These are phyloP conservation scores for Fusarium drepaniforme DNA, from an alignment of 2,329 filamentous ascomycete genomes.

Conservation along the genomic window DNA sequence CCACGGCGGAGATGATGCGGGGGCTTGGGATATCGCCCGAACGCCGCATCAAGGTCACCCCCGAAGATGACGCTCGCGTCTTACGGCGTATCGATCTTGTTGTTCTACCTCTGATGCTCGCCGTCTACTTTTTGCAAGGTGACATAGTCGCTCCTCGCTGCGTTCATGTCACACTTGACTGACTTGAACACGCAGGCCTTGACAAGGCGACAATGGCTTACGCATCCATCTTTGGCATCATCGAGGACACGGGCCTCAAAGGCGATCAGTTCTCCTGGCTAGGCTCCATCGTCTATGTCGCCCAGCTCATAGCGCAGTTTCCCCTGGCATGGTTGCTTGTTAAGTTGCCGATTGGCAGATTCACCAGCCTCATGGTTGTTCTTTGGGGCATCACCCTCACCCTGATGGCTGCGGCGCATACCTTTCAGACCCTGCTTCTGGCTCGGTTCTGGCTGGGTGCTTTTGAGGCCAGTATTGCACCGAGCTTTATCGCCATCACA, in stretches of 20 bases:
- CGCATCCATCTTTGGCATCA: conserved; percentile 32
- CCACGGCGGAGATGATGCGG: conserved; percentile 16
- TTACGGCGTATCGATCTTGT: conserved; percentile 30
- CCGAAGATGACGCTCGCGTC: conserved; percentile 37
- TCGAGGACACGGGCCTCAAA: conserved; percentile 28
- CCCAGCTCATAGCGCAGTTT: conserved; percentile 66
- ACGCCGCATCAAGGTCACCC: conserved; percentile 31
- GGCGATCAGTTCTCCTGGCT: conserved; percentile 61
- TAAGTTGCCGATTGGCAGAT: conserved; percentile 63
- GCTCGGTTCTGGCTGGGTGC: conserved; percentile 57
- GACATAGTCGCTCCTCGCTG: neutral
- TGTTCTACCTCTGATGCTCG: conserved; percentile 37
- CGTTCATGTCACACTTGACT: accelerated
- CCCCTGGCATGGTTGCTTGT: conserved; percentile 62
- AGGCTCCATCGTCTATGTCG: conserved; percentile 66
- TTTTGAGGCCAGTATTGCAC: conserved; percentile 62
- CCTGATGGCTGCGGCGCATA: conserved; percentile 62
- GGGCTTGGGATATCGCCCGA: conserved; percentile 28
- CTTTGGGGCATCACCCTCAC: conserved; percentile 59
- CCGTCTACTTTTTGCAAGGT: conserved; percentile 37
- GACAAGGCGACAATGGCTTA: conserved; percentile 17
- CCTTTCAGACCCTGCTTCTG: conserved; percentile 57
- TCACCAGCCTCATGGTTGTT: conserved; percentile 60
- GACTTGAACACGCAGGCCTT: neutral
- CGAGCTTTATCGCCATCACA: conserved; percentile 62